Conservation (phyloP, 768 basidiomycete species). For the Clitopilus hobsonii region DNA sequence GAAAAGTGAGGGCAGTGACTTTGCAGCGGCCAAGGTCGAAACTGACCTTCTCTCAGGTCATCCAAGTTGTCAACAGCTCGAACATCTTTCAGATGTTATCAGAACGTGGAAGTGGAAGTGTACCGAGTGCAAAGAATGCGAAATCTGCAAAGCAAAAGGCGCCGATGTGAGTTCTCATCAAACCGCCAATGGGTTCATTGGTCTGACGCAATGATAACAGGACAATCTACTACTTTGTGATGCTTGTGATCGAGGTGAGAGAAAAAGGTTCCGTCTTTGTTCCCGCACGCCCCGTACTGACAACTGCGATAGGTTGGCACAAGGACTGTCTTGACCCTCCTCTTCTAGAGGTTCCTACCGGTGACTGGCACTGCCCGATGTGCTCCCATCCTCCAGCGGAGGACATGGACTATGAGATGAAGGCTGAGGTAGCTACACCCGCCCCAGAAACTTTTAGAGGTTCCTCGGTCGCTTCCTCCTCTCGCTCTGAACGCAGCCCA, state of each 20-base stretch:
- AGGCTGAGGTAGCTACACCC: background rate
- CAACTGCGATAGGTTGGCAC: conserved; percentile 65
- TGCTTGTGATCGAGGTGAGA: conserved; percentile 82
- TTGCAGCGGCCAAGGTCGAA: too few relatives aligned
- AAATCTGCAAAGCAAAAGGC: conserved; percentile 79
- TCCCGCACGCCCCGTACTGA: conserved; percentile 6
- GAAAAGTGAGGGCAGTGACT: conserved; percentile 75
- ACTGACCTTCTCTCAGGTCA: too few relatives aligned
- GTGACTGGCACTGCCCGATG: conserved; percentile 71
- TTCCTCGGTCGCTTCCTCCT: background rate
- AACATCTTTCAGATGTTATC: conserved; percentile 54
- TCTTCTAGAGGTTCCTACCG: conserved; percentile 64
- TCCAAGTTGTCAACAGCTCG: conserved; percentile 68
- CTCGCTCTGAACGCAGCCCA: background rate
- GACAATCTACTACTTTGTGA: conserved; percentile 87
- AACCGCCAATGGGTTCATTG: background rate
- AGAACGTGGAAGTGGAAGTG: conserved; percentile 82
- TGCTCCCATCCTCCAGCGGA: conserved; percentile 36
- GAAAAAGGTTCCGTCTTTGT: conserved; percentile 8
- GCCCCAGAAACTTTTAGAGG: background rate
- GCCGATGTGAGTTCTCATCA: conserved; percentile 67
- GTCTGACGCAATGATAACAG: conserved; percentile 36
- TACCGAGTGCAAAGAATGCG: conserved; percentile 88
- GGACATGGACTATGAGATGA: background rate
- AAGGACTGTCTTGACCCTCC: conserved; percentile 76